Conservation (phyloP, 2,329 filamentous ascomycete genomes). For the Epichloe hybrida region DNA sequence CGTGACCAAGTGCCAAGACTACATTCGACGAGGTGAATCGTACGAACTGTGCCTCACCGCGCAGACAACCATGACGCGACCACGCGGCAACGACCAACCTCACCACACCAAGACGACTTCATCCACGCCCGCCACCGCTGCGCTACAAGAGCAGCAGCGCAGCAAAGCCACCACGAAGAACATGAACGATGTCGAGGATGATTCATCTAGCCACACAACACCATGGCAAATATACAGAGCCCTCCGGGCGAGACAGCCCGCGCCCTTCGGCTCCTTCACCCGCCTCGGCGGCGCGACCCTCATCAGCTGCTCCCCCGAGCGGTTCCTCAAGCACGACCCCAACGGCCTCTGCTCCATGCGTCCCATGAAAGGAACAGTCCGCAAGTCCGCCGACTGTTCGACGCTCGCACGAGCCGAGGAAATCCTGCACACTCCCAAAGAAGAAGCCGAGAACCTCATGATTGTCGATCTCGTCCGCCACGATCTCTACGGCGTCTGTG, state of each 20-base stretch:
- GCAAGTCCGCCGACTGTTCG: slow-evolving; percentile 51
- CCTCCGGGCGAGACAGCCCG: slow-evolving; percentile 59
- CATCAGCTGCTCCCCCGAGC: slow-evolving; percentile 75
- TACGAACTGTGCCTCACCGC: slow-evolving; percentile 79
- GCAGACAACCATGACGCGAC: slow-evolving; percentile 49
- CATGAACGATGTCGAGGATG: background rate
- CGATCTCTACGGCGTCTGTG: slow-evolving; percentile 76
- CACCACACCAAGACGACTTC: slow-evolving; percentile 5
- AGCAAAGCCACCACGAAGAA: background rate
- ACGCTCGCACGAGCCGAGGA: slow-evolving; percentile 59
- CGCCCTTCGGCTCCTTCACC: slow-evolving; percentile 75
- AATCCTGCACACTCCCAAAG: slow-evolving; percentile 70
- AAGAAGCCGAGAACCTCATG: slow-evolving; percentile 94
- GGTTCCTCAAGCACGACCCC: slow-evolving; percentile 53
- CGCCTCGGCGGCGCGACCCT: slow-evolving; percentile 57
- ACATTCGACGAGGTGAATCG: slow-evolving; percentile 63
- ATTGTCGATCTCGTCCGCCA: slow-evolving; percentile 95
- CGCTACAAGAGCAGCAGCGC: background rate
- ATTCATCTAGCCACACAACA: slow-evolving; percentile 9
- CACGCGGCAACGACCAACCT: slow-evolving; percentile 26
- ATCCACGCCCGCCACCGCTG: background rate
- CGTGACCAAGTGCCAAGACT: slow-evolving; percentile 55
- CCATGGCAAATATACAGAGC: slow-evolving; percentile 62
- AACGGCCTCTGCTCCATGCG: slow-evolving; percentile 60
- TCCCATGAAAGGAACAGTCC: slow-evolving; percentile 95